These are phyloP conservation scores for Asterionellopsis glacialis DNA, from an alignment of 108 stramenopile species.

Conservation along the genomic window DNA sequence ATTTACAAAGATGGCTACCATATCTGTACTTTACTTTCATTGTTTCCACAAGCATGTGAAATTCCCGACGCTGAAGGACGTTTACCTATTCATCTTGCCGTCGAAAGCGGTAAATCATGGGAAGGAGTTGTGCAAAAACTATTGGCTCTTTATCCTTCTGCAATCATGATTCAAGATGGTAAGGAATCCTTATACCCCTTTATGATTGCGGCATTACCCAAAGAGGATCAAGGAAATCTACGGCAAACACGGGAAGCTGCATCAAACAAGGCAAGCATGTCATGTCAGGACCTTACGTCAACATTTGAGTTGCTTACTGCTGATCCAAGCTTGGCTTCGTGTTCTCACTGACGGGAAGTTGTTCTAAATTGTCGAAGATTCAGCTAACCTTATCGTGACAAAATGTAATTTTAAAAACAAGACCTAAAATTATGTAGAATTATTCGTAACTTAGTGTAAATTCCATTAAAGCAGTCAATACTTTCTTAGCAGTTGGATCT, in stretches of 20 bases:
- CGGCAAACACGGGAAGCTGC: too few relatives aligned
- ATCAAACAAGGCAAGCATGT: too few relatives aligned
- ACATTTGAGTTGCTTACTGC: neutral
- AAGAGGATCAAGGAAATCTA: neutral
- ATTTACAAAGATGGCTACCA: neutral
- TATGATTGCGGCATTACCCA: neutral
- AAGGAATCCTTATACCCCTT: neutral
- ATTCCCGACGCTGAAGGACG: neutral
- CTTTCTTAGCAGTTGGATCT: conserved; percentile 16
- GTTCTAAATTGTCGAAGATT: too few relatives aligned
- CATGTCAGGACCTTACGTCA: too few relatives aligned
- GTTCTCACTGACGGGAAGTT: too few relatives aligned
- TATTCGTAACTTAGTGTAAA: conserved; percentile 36
- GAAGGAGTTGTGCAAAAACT: conserved; percentile 2
- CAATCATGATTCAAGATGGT: neutral
- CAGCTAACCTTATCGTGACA: neutral
- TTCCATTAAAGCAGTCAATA: conserved; percentile 29
- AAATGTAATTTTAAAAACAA: neutral
- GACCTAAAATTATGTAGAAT: neutral
- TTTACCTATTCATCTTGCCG: neutral
- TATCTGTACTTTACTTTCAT: neutral
- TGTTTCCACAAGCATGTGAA: neutral
- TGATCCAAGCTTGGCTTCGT: neutral
- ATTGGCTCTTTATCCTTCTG: neutral
- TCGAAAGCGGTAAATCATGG: neutral